Base-by-base conservation (phyloP, 1,139 yeast species). In the Lodderomyces elongisporus region DNA sequence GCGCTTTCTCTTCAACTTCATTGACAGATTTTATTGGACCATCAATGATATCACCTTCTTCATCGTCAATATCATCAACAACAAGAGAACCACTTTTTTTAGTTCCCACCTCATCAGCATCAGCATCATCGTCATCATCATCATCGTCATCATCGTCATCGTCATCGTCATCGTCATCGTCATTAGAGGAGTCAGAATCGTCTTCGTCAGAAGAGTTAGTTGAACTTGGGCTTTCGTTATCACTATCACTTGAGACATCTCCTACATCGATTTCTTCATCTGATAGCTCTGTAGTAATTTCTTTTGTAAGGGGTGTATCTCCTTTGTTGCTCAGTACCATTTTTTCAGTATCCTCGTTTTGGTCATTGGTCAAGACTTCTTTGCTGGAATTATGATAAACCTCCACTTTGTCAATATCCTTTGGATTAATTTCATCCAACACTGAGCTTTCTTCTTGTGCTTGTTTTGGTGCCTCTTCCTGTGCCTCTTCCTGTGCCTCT, bases 1-100 rank as follows among this genome's bases (percentile, higher is more conserved):
- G 84, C 0, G 88, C 83, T 1, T 63, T 65, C 18, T 31, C 33
- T 46, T 81, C 95, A 1, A 79, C 56, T 52, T 91, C 98, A 50
- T 91, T 83, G 40, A 77, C 79, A 0, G 97, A 87, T 28, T 66
- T 58, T 14, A 89, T 82, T 0, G 95, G 94, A 0, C 70, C 73
- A 3, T 48, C 51, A 6, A 51, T 47, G 1, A 72, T 78, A 1
- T 61, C 70, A 0, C 65, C 75, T 27, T 65, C 77, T 14, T 54
- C 71, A 20, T 50, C 60, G 4, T 41, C 52, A 2, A 26, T 41
- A 4, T 38, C 44, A 7, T 33, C 37, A 14, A 14, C 16, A 12
- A 14, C 27, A 4, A 14, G 6, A 8, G 14, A 14, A 4, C 12
- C 6, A 5, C 24, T 27, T 4, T 15, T 24, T 15, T 16, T 27